Evolutionary conservation across 2,329 filamentous ascomycete species (phyloP).

Genomic region (Corinectria fuckeliana): DNA sequence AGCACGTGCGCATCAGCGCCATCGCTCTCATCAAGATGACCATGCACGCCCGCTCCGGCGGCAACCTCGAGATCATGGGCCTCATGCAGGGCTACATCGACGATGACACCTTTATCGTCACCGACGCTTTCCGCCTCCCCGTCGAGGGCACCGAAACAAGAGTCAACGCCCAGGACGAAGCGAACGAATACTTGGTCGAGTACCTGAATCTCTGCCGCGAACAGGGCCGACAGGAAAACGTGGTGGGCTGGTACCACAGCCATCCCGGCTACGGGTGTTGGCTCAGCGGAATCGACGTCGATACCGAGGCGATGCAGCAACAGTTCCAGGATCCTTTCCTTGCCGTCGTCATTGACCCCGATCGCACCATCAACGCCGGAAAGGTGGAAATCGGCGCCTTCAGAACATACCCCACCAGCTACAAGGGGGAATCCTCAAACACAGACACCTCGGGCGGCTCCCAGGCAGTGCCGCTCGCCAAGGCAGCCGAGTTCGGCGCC

Average conservation of each 20-base stretch:
- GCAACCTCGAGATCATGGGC: slow-evolving; percentile 94
- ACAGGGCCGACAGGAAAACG: slow-evolving; percentile 83
- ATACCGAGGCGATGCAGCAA: slow-evolving; percentile 87
- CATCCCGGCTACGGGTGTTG: slow-evolving; percentile 98
- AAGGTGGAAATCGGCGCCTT: slow-evolving; percentile 99
- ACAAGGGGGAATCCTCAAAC: slow-evolving; percentile 57
- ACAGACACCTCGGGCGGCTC: slow-evolving; percentile 59
- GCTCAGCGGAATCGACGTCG: slow-evolving; percentile 95
- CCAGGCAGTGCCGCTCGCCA: slow-evolving; percentile 85
- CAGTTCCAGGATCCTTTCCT: slow-evolving; percentile 88
- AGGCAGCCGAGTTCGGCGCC: slow-evolving; percentile 94
- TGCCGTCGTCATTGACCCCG: slow-evolving; percentile 94
- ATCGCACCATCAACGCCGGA: slow-evolving; percentile 91
- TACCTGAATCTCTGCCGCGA: slow-evolving; percentile 81
- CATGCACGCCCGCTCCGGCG: slow-evolving; percentile 97
- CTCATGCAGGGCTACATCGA: slow-evolving; percentile 96
- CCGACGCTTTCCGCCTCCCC: slow-evolving; percentile 90
- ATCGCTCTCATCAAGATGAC: slow-evolving; percentile 98
- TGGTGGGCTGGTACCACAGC: slow-evolving; percentile 97
- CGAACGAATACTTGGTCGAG: slow-evolving; percentile 95
- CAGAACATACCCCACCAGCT: slow-evolving; percentile 81
- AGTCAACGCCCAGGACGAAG: slow-evolving; percentile 94
- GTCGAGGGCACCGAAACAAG: slow-evolving; percentile 98
- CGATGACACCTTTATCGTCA: slow-evolving; percentile 85
- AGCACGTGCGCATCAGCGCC: slow-evolving; percentile 89